These are phyloP conservation scores for Caryopteris hybrid DNA, from an alignment of 305 asterid species.

Conservation along the genomic window DNA sequence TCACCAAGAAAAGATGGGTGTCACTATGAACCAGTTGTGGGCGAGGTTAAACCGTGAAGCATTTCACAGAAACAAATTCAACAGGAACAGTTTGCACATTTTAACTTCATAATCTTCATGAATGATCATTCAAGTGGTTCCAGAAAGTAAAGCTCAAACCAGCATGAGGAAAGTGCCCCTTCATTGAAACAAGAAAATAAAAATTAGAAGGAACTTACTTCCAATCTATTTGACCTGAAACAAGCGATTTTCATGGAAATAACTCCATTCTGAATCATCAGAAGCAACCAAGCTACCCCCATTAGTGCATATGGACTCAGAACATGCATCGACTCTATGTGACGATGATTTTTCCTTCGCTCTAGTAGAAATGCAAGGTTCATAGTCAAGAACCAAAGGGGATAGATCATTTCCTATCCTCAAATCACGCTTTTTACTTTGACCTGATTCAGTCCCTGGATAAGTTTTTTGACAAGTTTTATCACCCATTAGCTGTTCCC, in stretches of 20 bases:
- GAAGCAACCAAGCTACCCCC: constrained; percentile 68
- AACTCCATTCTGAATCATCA: constrained; percentile 70
- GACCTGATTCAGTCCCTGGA: constrained; percentile 1
- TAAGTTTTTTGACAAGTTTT: constrained; percentile 6
- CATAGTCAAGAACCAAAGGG: constrained; percentile 48
- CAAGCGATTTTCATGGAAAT: constrained; percentile 30
- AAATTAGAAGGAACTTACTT: constrained; percentile 11
- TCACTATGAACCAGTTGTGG: too few species aligned
- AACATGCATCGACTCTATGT: constrained; percentile 23
- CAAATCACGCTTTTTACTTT: constrained; percentile 12
- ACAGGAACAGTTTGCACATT: too few species aligned
- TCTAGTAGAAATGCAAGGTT: constrained; percentile 32
- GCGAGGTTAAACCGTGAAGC: too few species aligned
- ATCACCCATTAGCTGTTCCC: neutral
- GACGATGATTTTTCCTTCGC: constrained; percentile 24
- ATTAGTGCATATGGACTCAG: constrained; percentile 74
- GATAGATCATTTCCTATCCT: constrained; percentile 21
- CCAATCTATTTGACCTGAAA: constrained; percentile 25
- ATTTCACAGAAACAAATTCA: too few species aligned
- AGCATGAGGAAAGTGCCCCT: neutral
- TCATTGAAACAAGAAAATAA: neutral
- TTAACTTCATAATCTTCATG: too few species aligned
- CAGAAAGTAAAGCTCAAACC: neutral
- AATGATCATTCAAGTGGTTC: neutral
- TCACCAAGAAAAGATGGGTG: too few species aligned